These are phyloP conservation scores for Calocera viscosa DNA, from an alignment of 768 basidiomycete genomes.

Conservation along the genomic window DNA sequence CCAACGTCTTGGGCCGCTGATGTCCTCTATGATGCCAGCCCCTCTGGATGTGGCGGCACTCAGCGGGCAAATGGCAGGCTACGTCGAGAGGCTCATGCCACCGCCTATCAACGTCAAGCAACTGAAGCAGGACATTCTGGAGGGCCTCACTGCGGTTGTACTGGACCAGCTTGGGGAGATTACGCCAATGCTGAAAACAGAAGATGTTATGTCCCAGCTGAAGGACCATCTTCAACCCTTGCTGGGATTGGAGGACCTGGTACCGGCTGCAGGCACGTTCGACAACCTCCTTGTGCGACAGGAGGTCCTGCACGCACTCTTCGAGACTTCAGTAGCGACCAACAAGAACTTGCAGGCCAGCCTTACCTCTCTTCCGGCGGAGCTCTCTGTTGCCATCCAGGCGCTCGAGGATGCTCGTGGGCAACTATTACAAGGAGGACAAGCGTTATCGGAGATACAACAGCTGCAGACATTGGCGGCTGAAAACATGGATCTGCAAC, in stretches of 20 bases:
- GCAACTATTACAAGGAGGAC: constrained; percentile 49
- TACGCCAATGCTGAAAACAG: constrained; percentile 2
- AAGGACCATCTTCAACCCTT: constrained; percentile 10
- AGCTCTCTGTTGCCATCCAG: constrained; percentile 35
- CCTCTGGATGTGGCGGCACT: constrained; percentile 43
- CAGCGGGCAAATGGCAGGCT: constrained; percentile 47
- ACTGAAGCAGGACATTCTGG: constrained; percentile 81
- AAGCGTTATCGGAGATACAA: constrained; percentile 50
- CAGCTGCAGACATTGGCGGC: constrained; percentile 46
- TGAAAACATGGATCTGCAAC: constrained; percentile 53
- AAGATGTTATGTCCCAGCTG: constrained; percentile 6
- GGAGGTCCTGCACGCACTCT: background rate
- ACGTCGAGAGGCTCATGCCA: constrained; percentile 57
- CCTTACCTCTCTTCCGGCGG: constrained; percentile 38
- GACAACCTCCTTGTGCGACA: background rate
- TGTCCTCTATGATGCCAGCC: constrained; percentile 36
- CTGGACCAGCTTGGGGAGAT: constrained; percentile 54
- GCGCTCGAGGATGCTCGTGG: constrained; percentile 40
- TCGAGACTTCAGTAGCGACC: background rate
- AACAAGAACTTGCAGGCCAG: constrained; percentile 26
- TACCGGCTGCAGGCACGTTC: background rate
- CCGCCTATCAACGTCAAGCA: constrained; percentile 65
- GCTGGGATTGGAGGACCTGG: background rate
- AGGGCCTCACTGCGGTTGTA: constrained; percentile 73
- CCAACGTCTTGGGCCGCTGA: constrained; percentile 52